A percentile compares a stretch with the other conserved stretches of the same genome.
These are phyloP conservation scores for Pleurotus tuber-regium DNA, from an alignment of 768 basidiomycete genomes.

Conservation along the genomic window DNA sequence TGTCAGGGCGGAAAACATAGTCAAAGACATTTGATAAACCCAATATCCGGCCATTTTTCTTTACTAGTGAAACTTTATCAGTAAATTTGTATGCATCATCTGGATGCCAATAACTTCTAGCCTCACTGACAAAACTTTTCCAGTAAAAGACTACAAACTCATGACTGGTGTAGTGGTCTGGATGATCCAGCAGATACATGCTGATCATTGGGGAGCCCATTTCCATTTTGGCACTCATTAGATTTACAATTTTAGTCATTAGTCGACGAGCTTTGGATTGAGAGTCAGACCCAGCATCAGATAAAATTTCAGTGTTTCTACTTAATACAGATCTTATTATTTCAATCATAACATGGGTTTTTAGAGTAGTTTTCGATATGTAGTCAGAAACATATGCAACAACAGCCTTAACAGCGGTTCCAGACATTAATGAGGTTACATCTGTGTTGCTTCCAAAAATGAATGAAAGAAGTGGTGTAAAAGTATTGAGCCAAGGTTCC, in stretches of 20 bases:
- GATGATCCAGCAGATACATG: constrained; percentile 14
- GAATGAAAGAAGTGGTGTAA: constrained; percentile 22
- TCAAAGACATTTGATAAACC: constrained; percentile 19
- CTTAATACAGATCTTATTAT: constrained; percentile 13
- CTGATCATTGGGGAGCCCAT: constrained; percentile 25
- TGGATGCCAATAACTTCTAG: constrained; percentile 12
- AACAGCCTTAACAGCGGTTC: constrained; percentile 31
- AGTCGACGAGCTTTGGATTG: constrained; percentile 19
- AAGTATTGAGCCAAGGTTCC: constrained; percentile 29
- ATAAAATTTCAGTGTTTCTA: not conserved
- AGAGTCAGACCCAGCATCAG: not conserved
- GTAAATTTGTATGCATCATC: constrained; percentile 8
- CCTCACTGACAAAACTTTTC: constrained; percentile 16
- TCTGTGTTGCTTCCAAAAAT: constrained; percentile 31
- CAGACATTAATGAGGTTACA: constrained; percentile 24
- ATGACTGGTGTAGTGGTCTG: constrained; percentile 30
- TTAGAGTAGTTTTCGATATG: constrained; percentile 25
- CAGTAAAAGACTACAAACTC: constrained; percentile 11
- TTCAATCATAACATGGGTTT: constrained; percentile 27
- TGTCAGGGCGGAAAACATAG: constrained; percentile 13
- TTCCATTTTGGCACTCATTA: constrained; percentile 24
- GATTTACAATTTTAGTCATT: constrained; percentile 27
- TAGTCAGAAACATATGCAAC: constrained; percentile 32
- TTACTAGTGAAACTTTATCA: constrained; percentile 20
- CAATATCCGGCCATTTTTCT: constrained; percentile 15